Evolutionary conservation across 1,139 yeast genomes (phyloP).

Genomic region (Kurtzmaniella quercitrusa): DNA sequence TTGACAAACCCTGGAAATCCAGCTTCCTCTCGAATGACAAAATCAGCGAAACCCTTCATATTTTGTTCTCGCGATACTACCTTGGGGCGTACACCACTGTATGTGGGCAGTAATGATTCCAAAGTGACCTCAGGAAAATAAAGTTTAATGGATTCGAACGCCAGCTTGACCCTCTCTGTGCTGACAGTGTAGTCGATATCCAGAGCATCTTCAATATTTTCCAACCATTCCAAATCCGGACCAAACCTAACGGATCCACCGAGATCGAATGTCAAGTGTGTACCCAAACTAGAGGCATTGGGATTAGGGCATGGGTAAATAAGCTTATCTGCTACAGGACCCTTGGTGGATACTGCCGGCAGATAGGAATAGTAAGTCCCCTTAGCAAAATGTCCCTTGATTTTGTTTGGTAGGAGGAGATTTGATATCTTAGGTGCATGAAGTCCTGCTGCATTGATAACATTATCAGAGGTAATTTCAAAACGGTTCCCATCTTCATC

Average conservation of each 20-base stretch:
- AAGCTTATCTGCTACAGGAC: constrained; percentile 34
- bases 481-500: constrained; percentile 31
- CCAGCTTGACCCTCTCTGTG: constrained; percentile 45
- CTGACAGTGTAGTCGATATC: constrained; percentile 48
- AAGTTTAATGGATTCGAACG: constrained; percentile 53
- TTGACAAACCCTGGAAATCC: constrained; percentile 79
- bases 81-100: constrained; percentile 84
- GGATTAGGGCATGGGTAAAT: constrained; percentile 80
- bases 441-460: constrained; percentile 78
- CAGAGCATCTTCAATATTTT: constrained; percentile 20
- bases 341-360: constrained; percentile 25
- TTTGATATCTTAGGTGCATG: constrained; percentile 69
- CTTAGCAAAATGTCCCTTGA: constrained; percentile 72
- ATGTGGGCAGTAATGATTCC: constrained; percentile 58
- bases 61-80: constrained; percentile 42
- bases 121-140: constrained; percentile 60
- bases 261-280: constrained; percentile 79
- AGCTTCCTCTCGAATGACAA: constrained; percentile 60
- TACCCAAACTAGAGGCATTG: constrained; percentile 74
- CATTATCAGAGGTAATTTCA: constrained; percentile 49
- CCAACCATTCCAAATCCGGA: constrained; percentile 83
- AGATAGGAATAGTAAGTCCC: constrained; percentile 73
- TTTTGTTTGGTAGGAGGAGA: constrained; percentile 58
- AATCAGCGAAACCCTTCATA: constrained; percentile 57
- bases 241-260: constrained; percentile 83